phyloP scores from a whole-genome alignment of 2,329 filamentous ascomycete genomes.

The Alternaria postmessia region DNA sequence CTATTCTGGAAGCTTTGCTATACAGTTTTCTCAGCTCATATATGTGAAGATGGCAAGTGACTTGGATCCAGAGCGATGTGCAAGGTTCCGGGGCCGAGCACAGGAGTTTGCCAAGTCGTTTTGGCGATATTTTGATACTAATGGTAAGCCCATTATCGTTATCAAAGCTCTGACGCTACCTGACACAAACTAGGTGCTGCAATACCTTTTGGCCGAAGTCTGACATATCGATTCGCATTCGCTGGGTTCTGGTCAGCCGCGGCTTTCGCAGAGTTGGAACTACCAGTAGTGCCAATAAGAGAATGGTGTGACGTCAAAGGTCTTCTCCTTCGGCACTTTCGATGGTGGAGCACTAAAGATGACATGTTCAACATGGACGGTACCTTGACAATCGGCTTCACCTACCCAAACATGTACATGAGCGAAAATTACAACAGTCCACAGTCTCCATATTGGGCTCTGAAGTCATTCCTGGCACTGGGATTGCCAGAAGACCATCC shows the following conservation, averaged over 20 bases:
- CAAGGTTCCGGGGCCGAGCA: conserved; percentile 52
- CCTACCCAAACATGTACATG: conserved; percentile 63
- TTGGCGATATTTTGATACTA: conserved; percentile 59
- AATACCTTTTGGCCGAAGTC: conserved; percentile 61
- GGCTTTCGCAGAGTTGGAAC: conserved; percentile 53
- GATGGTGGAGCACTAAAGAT: conserved; percentile 57
- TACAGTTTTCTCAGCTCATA: conserved; percentile 61
- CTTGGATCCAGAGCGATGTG: conserved; percentile 52
- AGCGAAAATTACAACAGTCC: conserved; percentile 66
- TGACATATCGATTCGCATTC: conserved; percentile 62
- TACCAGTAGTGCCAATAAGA: conserved; percentile 49
- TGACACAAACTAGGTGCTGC: conserved; percentile 51
- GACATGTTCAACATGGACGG: conserved; percentile 61
- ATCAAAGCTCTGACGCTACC: neutral
- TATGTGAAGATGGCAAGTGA: conserved; percentile 57
- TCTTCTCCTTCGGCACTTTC: conserved; percentile 59
- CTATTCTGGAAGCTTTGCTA: conserved; percentile 64
- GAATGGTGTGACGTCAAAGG: conserved; percentile 57
- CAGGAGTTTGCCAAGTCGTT: conserved; percentile 53
- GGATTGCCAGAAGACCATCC: conserved; percentile 47
- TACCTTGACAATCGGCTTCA: conserved; percentile 59
- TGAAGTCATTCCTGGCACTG: conserved; percentile 60
- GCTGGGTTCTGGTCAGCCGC: conserved; percentile 60
- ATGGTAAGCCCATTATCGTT: conserved; percentile 43
- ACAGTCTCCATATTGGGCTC: conserved; percentile 63